Conservation (phyloP, 176 grass and related monocot species). For the Dendrocalamus sinicus region DNA sequence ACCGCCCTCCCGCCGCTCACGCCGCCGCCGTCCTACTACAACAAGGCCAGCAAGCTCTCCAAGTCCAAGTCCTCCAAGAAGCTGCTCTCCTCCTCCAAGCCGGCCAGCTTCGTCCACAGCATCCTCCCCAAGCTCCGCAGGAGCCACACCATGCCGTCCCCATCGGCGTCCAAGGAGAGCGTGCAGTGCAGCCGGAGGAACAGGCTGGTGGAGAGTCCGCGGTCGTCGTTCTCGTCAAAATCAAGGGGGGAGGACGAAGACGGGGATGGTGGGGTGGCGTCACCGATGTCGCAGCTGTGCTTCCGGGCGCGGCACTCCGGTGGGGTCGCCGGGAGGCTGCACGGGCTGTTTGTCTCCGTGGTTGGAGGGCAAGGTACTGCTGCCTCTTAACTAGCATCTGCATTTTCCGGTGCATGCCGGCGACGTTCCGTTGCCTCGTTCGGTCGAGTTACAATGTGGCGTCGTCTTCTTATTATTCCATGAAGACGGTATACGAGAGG, state of each 20-base stretch:
- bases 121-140: constrained; percentile 58
- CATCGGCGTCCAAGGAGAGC: constrained; percentile 11
- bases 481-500: neutral
- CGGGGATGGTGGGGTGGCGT: neutral
- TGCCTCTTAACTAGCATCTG: constrained; percentile 16
- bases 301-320: constrained; percentile 43
- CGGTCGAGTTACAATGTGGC: neutral
- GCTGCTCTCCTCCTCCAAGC: constrained; percentile 42
- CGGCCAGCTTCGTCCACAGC: constrained; percentile 50
- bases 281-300: constrained; percentile 43
- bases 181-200: constrained; percentile 30
- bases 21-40: constrained; percentile 68
- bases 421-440: neutral
- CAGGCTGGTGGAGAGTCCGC: constrained; percentile 37
- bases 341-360: constrained; percentile 41
- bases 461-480: neutral
- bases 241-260: constrained; percentile 47
- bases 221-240: constrained; percentile 58
- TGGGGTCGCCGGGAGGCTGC: constrained; percentile 28
- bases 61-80: constrained; percentile 51
- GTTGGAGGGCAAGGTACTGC: constrained; percentile 33
- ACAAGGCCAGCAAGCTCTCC: constrained; percentile 23
- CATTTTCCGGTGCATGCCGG: neutral
- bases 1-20: constrained; percentile 57
- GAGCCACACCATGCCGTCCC: constrained; percentile 54